Evolutionary conservation across 202 grass and related monocot species (phyloP).

Genomic region (Setaria italica): DNA sequence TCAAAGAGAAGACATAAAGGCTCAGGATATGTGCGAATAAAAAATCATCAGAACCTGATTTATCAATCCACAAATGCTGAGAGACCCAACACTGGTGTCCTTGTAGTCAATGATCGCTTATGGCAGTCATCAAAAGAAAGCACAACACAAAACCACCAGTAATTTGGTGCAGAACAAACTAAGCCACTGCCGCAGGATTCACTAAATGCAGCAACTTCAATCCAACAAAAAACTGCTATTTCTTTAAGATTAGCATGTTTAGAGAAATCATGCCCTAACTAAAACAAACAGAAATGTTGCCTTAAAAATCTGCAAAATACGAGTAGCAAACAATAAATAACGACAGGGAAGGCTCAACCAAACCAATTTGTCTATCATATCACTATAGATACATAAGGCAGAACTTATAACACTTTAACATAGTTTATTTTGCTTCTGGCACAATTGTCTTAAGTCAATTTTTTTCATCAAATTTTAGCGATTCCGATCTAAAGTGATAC

Average conservation of each 20-base stretch:
- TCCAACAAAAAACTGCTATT: neutral
- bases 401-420: too few species aligned
- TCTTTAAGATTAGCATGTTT: constrained; percentile 3
- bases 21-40: constrained; percentile 5
- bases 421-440: neutral
- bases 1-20: constrained; percentile 18
- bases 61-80: neutral
- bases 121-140: neutral
- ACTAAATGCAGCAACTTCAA: neutral
- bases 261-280: neutral
- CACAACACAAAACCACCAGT: neutral
- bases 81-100: neutral
- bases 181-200: neutral
- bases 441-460: neutral
- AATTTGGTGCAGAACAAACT: neutral
- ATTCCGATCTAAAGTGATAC: constrained; percentile 1
- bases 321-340: neutral
- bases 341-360: neutral
- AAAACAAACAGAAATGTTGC: neutral
- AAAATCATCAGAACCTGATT: neutral
- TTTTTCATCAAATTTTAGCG: neutral
- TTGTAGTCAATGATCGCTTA: neutral
- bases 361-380: neutral
- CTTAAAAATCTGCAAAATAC: neutral
- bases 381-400: too few species aligned